Base-by-base conservation (phyloP, 192 early-diverging fungal species). In the Coemansia sp. region DNA sequence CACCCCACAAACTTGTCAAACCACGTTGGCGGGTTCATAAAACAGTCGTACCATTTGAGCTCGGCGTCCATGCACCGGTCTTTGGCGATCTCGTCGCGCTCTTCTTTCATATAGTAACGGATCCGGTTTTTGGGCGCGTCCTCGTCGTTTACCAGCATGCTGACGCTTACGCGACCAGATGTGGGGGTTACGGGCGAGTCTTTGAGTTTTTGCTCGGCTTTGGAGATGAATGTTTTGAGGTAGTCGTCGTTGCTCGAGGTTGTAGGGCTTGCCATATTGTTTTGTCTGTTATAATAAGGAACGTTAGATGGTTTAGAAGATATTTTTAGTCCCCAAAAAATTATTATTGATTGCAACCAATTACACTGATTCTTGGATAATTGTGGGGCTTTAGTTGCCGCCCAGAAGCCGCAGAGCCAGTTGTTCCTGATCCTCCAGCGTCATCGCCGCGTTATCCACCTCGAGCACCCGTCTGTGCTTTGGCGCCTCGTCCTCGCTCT, bases 391-490 rank as follows among this genome's bases (percentile, higher is more conserved):
- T 24, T 47, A n/a, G 38, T 56, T 38, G 19, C 62, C 65, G 50
- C 66, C 62, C 23, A 83, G 64, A 15, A 83, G 75, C 37, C 69
- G 75, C 65, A 83, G 57, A 1, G 81, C 81, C 41, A 83, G 72
- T 39, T 57, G 72, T 63, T 83, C 81, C 57, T 83, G 72, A 63
- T 78, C 75, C 39, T 74, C 67, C 45, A 83, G 69, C 29, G 75
- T 64, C 80, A 74, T 73, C 25, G 66, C 58, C 4, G 70, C 32
- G 56, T 77, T 56, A 43, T 73, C 74, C 48, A 77, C 68, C 58
- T 76, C 75, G 37, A 82, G 49, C 23, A 73, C 67, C 21, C 67
- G 67, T 27, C 59, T 49, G 10, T 45, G 27, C 62, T 43, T 25
- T 37, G 56, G 22, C 11, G 43, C 22, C 1, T 61, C 62, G n/a